Evolutionary conservation across 2,329 filamentous ascomycete genomes (phyloP).

Genomic region (Fusarium coicis): DNA sequence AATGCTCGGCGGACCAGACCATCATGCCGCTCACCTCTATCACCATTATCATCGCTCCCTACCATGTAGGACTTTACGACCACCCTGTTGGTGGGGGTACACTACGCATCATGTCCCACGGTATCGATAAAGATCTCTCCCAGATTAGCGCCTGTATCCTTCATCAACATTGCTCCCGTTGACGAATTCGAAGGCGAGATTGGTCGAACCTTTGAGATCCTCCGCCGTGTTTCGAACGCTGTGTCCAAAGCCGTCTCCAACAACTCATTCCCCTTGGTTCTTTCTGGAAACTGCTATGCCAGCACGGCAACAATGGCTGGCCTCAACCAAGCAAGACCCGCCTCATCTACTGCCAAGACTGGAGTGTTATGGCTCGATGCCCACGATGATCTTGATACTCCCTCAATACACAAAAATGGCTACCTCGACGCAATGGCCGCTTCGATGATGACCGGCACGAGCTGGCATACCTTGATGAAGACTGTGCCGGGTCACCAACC

Average conservation of each 20-base stretch:
- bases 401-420: not conserved
- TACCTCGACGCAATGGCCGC: not conserved
- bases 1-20: too few relatives aligned
- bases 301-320: not conserved
- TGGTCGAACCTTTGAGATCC: not conserved
- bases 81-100: not conserved
- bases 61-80: not conserved
- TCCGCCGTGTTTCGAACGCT: not conserved
- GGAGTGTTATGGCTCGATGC: not conserved
- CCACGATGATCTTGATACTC: not conserved
- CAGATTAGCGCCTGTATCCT: not conserved
- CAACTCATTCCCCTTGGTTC: not conserved
- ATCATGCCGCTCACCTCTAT: not conserved
- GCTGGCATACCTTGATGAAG: not conserved
- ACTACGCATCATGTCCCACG: not conserved
- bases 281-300: not conserved
- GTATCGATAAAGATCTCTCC: not conserved
- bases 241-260: not conserved
- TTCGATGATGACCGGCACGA: not conserved
- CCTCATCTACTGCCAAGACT: not conserved
- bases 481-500: not conserved
- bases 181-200: not conserved
- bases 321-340: not conserved
- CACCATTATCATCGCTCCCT: not conserved
- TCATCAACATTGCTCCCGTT: not conserved